Base-by-base conservation (phyloP, 352 stramenopile species). In the Pythium rhizo-oryzae region DNA sequence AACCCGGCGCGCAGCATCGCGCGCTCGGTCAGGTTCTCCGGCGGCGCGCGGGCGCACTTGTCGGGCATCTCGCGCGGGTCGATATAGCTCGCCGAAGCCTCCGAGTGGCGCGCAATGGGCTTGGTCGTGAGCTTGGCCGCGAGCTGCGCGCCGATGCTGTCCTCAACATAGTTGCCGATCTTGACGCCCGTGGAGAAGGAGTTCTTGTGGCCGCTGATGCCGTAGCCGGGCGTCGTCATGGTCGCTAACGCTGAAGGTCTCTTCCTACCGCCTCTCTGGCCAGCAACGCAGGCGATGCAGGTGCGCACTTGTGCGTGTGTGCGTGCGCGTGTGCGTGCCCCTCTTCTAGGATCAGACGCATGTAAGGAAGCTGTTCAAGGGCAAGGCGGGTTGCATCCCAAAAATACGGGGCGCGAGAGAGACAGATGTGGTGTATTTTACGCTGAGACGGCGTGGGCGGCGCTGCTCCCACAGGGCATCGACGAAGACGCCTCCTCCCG, bases 161-260 rank as follows among this genome's bases (percentile, higher is more conserved):
- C 87, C 56, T 95, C 85, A 35, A 93, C 87, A 74, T 91, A 95
- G 69, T 93, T 95, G 37, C 87, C 85, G 65, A 92, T 73, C 71
- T 92, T 92, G 51, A 92, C 82, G 30, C 78, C 76, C 23, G 82
- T 86, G 11, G 75, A 82, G 66, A 89, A 95, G 67, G 81, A 74
- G 78, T 95, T 95, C 81, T 93, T 93, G 80, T 93, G 87, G 4
- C 87, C 85, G 53, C 85, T 92, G 47, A 93, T 82, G 46, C 87
- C 87, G 57, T 85, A 93, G 9, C 87, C 87, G 33, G 74, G 54
- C 60, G 75, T 77, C 77, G 86, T 85, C 24, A 19, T 75, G 47
- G 30, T 59, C 18, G 41, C 28, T 33, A 33, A 6, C 28, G 28
- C 28, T 33, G 28, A 33, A 33, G 28, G 28, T 33, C 28, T 33